These are phyloP conservation scores for Aspergillus leporis DNA, from an alignment of 495 filamentous ascomycete genomes.

Conservation along the genomic window DNA sequence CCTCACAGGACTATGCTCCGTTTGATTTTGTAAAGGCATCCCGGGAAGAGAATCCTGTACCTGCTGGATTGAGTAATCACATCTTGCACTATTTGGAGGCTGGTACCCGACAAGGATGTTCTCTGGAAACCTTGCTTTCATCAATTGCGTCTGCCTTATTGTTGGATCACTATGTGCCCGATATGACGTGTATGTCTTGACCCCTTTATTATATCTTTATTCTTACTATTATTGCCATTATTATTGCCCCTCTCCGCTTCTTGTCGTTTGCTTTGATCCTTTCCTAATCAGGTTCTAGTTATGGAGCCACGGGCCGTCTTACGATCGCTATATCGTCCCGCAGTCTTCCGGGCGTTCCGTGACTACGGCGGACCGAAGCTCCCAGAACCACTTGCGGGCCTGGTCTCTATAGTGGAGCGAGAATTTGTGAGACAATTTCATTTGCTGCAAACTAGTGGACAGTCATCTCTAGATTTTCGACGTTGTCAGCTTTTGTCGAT, in stretches of 20 bases:
- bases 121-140: too few relatives aligned
- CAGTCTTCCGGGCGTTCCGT: conserved; percentile 12
- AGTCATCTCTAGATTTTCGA: conserved; percentile 11
- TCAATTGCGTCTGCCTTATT: conserved; percentile 34
- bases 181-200: conserved; percentile 27
- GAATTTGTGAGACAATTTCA: conserved; percentile 13
- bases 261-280: too few relatives aligned
- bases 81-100: conserved; percentile 21
- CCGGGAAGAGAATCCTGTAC: conserved; percentile 13
- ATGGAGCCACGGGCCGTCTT: conserved; percentile 25
- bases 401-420: conserved; percentile 15
- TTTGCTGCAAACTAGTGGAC: conserved; percentile 1
- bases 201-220: background rate
- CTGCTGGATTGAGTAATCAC: background rate
- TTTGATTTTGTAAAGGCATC: conserved; percentile 24
- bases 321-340: conserved; percentile 17
- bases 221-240: background rate
- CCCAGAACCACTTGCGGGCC: conserved; percentile 5
- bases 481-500: conserved; percentile 15
- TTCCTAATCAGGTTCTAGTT: too few relatives aligned
- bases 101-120: too few relatives aligned
- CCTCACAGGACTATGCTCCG: background rate
- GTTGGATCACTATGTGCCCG: conserved; percentile 32
- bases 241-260: too few relatives aligned
- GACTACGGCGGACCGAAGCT: conserved; percentile 14